These are phyloP conservation scores for Cylindrodendrum hubeiense DNA, from an alignment of 2,329 filamentous ascomycete genomes.

Conservation along the genomic window DNA sequence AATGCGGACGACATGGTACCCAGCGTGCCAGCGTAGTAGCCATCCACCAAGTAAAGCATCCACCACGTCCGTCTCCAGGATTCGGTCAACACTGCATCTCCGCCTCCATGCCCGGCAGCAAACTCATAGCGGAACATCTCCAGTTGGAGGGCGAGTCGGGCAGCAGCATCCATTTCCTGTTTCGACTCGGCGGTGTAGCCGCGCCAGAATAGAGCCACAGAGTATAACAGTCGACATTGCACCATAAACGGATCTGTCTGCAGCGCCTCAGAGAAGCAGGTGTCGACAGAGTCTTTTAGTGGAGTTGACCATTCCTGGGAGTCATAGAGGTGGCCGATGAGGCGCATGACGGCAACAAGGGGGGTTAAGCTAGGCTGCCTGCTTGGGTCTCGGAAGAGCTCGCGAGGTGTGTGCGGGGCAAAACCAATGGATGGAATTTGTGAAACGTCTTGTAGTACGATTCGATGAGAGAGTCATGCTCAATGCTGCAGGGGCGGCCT, in stretches of 20 bases:
- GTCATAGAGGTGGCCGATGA: slow-evolving; percentile 51
- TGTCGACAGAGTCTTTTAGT: slow-evolving; percentile 18
- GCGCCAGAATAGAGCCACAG: slow-evolving; percentile 52
- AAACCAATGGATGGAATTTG: slow-evolving; percentile 47
- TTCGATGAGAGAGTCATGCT: slow-evolving; percentile 43
- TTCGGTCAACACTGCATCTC: slow-evolving; percentile 65
- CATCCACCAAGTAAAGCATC: slow-evolving; percentile 74
- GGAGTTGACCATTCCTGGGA: slow-evolving; percentile 27
- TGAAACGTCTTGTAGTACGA: slow-evolving; percentile 53
- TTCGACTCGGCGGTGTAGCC: slow-evolving; percentile 42
- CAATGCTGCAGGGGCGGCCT: not conserved
- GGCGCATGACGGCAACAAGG: slow-evolving; percentile 45
- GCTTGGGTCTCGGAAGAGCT: slow-evolving; percentile 14
- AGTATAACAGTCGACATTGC: slow-evolving; percentile 52
- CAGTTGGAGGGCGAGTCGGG: slow-evolving; percentile 69
- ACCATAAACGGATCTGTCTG: slow-evolving; percentile 46
- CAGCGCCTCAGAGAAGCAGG: slow-evolving; percentile 8
- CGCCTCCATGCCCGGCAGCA: slow-evolving; percentile 59
- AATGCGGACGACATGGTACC: slow-evolving; percentile 44
- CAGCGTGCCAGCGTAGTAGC: slow-evolving; percentile 51
- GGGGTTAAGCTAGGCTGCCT: slow-evolving; percentile 30
- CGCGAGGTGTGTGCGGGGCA: slow-evolving; percentile 37
- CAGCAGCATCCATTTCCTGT: slow-evolving; percentile 59
- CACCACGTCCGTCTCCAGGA: slow-evolving; percentile 79
- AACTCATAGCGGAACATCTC: slow-evolving; percentile 70